A percentile compares a stretch with the other conserved stretches of the same genome.
Evolutionary conservation across 1,139 yeast species (phyloP).

Genomic region (Candida buenavistaensis): DNA sequence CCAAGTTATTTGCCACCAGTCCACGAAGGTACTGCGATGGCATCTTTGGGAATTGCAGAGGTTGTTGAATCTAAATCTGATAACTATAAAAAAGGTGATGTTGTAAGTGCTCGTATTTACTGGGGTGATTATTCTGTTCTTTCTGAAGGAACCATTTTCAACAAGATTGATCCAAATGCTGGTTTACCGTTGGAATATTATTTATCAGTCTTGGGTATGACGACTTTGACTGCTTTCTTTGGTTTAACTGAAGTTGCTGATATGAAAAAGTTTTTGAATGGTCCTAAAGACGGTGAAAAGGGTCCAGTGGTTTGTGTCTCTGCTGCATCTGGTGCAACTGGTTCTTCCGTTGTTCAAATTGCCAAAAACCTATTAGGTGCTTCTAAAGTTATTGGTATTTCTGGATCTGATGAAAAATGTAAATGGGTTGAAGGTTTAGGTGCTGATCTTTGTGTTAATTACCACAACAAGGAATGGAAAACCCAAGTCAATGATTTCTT

Average conservation of each 20-base stretch:
- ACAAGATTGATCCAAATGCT: constrained; percentile 23
- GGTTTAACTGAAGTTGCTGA: constrained; percentile 50
- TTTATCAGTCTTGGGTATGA: constrained; percentile 44
- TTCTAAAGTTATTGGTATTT: constrained; percentile 59
- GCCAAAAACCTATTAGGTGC: constrained; percentile 59
- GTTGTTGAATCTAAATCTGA: constrained; percentile 45
- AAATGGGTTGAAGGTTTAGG: constrained; percentile 57
- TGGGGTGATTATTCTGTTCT: constrained; percentile 36
- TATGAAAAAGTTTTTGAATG: constrained; percentile 21
- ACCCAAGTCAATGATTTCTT: constrained; percentile 44
- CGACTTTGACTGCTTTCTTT: constrained; percentile 64
- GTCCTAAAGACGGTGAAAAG: constrained; percentile 21
- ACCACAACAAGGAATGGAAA: constrained; percentile 47
- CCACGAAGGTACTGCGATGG: constrained; percentile 47
- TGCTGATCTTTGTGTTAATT: constrained; percentile 55
- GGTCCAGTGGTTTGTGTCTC: constrained; percentile 50
- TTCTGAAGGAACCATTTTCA: constrained; percentile 20
- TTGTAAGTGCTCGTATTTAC: constrained; percentile 26
- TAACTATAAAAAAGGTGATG: constrained; percentile 44
- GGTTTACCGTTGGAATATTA: constrained; percentile 27
- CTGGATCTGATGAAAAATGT: constrained; percentile 61
- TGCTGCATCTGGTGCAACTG: constrained; percentile 74
- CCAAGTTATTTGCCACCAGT: constrained; percentile 51
- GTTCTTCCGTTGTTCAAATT: constrained; percentile 59
- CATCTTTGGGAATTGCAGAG: constrained; percentile 51